These are phyloP conservation scores for Hypoxylon sp. DNA, from an alignment of 2,329 filamentous ascomycete species.

Conservation along the genomic window DNA sequence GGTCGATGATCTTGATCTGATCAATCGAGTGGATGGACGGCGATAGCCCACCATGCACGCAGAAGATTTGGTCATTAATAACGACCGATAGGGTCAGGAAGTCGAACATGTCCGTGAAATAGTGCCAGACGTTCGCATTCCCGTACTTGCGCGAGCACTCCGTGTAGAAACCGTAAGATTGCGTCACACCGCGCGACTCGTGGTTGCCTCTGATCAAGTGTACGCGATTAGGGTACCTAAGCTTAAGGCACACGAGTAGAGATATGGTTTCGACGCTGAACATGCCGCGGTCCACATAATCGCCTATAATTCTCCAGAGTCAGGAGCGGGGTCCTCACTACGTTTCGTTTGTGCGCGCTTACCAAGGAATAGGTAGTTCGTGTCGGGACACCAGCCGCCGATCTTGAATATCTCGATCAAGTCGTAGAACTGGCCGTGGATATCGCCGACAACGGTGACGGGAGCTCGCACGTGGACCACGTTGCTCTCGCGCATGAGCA, in stretches of 20 bases:
- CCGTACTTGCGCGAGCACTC: constrained; percentile 98
- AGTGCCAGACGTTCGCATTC: constrained; percentile 98
- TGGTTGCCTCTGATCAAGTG: constrained; percentile 98
- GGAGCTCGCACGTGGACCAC: constrained; percentile 97
- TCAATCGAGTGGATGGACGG: constrained; percentile 98
- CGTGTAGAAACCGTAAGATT: constrained; percentile 99
- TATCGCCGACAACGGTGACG: constrained; percentile 97
- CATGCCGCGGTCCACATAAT: constrained; percentile 98
- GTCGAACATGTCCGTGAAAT: constrained; percentile 99
- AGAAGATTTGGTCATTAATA: constrained; percentile 99
- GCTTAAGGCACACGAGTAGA: constrained; percentile 94
- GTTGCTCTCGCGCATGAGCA: constrained; percentile 99
- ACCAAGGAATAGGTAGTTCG: constrained; percentile 98
- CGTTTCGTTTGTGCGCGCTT: constrained; percentile 43
- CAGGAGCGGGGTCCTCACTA: constrained; percentile 6
- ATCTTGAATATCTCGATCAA: constrained; percentile 99
- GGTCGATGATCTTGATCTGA: constrained; percentile 99
- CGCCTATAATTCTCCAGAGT: constrained; percentile 68
- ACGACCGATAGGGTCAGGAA: constrained; percentile 97
- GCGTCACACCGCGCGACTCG: constrained; percentile 96
- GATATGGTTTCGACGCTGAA: constrained; percentile 99
- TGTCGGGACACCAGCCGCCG: constrained; percentile 96
- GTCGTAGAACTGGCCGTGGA: constrained; percentile 99
- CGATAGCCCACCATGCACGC: constrained; percentile 91
- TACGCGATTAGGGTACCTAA: constrained; percentile 95